These are phyloP conservation scores for Populus pruinosa DNA, from an alignment of 345 rosid species.

Conservation along the genomic window DNA sequence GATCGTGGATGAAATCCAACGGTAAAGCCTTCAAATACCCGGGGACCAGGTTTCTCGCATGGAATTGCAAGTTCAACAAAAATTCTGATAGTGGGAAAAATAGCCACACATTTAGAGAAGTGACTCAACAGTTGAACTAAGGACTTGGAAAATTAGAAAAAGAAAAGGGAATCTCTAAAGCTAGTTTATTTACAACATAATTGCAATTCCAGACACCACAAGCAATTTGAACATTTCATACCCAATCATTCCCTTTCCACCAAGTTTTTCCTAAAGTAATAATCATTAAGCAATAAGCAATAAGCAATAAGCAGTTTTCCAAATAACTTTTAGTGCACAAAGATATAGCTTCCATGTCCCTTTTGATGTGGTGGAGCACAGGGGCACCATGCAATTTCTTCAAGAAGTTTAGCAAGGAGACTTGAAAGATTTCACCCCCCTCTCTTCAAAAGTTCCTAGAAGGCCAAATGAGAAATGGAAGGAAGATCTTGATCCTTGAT, in stretches of 20 bases:
- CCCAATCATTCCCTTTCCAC: background rate
- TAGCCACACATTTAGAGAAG: constrained; percentile 7
- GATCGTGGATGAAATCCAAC: constrained; percentile 95
- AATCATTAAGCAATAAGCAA: background rate
- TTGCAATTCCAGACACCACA: background rate
- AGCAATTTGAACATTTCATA: background rate
- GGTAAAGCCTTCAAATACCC: constrained; percentile 80
- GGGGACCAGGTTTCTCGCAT: constrained; percentile 78
- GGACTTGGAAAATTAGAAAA: background rate
- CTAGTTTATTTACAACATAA: background rate
- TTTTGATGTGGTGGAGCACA: background rate
- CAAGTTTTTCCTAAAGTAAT: background rate
- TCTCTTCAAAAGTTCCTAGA: background rate
- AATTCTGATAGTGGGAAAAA: constrained; percentile 42
- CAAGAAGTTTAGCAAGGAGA: background rate
- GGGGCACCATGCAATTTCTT: background rate
- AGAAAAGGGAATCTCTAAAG: background rate
- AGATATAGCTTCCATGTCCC: background rate
- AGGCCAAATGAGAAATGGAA: background rate
- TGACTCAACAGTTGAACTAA: constrained; percentile 2
- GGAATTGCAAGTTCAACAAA: constrained; percentile 76
- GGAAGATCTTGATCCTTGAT: too few species aligned
- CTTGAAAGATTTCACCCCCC: background rate
- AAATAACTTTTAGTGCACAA: background rate
- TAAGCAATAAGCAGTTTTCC: background rate